phyloP scores from a whole-genome alignment of 2,329 filamentous ascomycete species.

The Aspergillus udagawae region DNA sequence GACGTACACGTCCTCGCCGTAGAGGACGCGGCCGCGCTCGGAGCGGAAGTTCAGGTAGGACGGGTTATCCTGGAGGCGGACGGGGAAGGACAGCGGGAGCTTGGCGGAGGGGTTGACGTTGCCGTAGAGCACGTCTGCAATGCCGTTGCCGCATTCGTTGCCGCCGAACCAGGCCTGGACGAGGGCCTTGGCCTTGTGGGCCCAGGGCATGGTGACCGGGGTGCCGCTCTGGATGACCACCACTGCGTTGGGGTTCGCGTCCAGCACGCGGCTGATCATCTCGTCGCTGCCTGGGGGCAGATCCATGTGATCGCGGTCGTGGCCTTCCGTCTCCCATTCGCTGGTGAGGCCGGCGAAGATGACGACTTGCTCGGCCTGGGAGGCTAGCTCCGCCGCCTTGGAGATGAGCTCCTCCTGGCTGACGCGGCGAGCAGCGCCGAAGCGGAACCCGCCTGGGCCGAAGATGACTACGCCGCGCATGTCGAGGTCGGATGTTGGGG shows the following conservation, averaged over 20 bases:
- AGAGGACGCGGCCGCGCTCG: conserved; percentile 67
- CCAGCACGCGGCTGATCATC: conserved; percentile 60
- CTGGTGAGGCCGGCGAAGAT: conserved; percentile 73
- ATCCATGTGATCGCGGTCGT: conserved; percentile 56
- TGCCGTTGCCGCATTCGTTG: conserved; percentile 78
- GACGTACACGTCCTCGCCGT: conserved; percentile 76
- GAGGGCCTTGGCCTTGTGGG: conserved; percentile 49
- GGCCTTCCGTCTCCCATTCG: conserved; percentile 77
- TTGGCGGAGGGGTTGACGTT: conserved; percentile 71
- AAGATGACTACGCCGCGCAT: conserved; percentile 48
- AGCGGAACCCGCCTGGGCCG: conserved; percentile 58
- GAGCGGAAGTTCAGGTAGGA: conserved; percentile 70
- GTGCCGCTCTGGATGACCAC: conserved; percentile 77
- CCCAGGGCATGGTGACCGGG: conserved; percentile 54
- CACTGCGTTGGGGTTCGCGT: conserved; percentile 64
- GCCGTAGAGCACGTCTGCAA: conserved; percentile 74
- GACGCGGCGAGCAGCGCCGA: conserved; percentile 59
- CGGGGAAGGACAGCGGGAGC: conserved; percentile 69
- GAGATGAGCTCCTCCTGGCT: conserved; percentile 58
- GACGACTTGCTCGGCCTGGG: conserved; percentile 70
- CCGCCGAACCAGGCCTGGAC: conserved; percentile 82
- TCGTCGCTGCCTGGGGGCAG: conserved; percentile 54
- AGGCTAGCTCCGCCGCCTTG: conserved; percentile 64
- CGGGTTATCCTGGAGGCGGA: conserved; percentile 64
- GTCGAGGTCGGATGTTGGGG: conserved; percentile 55